Base-by-base conservation (phyloP, 2,329 filamentous ascomycete species). In the Diaporthe nobilis region DNA sequence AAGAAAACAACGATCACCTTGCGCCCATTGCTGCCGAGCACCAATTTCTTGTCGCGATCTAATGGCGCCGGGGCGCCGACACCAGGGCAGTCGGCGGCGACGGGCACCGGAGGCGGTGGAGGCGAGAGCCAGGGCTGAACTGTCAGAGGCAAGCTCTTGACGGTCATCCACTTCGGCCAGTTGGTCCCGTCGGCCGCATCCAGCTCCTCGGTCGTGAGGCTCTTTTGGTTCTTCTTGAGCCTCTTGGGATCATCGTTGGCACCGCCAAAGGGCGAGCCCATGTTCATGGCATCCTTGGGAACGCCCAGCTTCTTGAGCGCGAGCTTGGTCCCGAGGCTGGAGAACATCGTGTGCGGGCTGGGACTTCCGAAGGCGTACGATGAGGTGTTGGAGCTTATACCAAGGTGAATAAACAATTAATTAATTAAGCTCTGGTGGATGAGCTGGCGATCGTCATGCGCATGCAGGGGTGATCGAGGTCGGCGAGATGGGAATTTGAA, bases 301-400 rank as follows among this genome's bases (percentile, higher is more conserved):
- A 92, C 81, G 80, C 90, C 90, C 70, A 86, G 86, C 80, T 90
- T 91, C 78, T 86, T 89, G 78, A 92, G 85, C 77, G 90, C 90
- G 78, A 91, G 83, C 82, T 92, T 92, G 61, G 90, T 89, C 22
- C 87, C 87, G 74, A 92, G 83, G 78, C 85, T 88, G 79, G 87
- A 87, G 80, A 92, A 87, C 90, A 91, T 92, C 73, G 80, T 83
- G 80, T 72, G 22, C 53, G 76, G 39, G 60, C 34, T 37, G 49
- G 37, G 31, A 2, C 34, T 25, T 31, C n/a, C n/a, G 31, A n/a
- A 8, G 57, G 9, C 31, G 15, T n/a, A 13, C 4, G 17, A 15
- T 4, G 17, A 42, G 28, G 47, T 22, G 17, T 15, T 53, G n/a
- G 31, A 28, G 65, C 70, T 31, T 67, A 63, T 31, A 71, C 42